Conservation (phyloP, 495 filamentous ascomycete genomes). For the Trichoderma erinaceum region DNA sequence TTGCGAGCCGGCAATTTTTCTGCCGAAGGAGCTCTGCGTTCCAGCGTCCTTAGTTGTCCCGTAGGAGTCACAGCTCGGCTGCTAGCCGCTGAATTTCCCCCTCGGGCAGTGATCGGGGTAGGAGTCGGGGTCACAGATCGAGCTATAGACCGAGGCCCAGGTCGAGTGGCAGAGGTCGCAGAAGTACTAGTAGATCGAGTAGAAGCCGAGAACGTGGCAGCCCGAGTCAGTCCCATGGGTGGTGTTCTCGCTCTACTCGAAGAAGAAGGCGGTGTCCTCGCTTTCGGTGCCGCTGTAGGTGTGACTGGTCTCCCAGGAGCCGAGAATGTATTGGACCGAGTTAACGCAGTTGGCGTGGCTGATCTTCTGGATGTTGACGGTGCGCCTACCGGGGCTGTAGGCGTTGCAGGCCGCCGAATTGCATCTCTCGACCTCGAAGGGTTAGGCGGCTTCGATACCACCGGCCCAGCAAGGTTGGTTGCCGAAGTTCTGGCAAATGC, state of each 20-base stretch:
- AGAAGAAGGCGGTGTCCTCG: background rate
- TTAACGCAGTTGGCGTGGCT: background rate
- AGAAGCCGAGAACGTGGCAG: background rate
- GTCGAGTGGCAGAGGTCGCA: background rate
- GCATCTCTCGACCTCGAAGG: slow-evolving; percentile 18
- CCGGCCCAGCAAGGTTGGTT: slow-evolving; percentile 31
- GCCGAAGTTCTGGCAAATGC: slow-evolving; percentile 25
- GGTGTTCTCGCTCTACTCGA: background rate
- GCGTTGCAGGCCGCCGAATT: slow-evolving; percentile 15
- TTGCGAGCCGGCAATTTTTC: background rate
- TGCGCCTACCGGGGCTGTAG: background rate
- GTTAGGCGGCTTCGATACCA: slow-evolving; percentile 29
- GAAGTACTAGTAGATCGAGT: background rate
- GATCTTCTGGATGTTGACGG: background rate
- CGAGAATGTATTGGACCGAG: background rate
- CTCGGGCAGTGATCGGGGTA: background rate
- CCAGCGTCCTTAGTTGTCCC: background rate
- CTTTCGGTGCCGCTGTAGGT: background rate
- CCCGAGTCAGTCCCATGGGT: background rate
- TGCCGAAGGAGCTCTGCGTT: background rate
- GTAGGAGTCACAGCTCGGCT: slow-evolving; percentile 5
- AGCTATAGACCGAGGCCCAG: background rate
- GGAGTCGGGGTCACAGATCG: background rate
- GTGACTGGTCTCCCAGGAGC: background rate
- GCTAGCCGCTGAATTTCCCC: background rate